These are phyloP conservation scores for Cryphonectria nitschkei DNA, from an alignment of 2,329 filamentous ascomycete genomes.

Conservation along the genomic window DNA sequence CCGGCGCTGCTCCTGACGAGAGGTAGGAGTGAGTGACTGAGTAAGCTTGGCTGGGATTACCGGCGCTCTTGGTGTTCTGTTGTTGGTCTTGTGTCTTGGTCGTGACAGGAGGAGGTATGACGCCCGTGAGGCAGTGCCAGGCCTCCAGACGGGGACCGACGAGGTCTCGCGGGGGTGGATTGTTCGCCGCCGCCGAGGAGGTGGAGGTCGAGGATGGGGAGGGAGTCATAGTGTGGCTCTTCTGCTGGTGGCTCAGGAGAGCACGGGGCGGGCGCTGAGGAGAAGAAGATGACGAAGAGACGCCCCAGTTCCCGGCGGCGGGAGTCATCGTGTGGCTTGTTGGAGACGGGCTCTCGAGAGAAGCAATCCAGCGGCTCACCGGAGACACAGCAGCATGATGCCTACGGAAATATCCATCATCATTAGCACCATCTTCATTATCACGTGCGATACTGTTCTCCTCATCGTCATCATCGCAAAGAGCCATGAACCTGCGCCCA, in stretches of 20 bases:
- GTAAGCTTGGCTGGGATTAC: too few relatives aligned
- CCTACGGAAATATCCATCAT: background rate
- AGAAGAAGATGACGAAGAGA: background rate
- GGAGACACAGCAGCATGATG: background rate
- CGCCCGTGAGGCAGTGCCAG: background rate
- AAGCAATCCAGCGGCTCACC: background rate
- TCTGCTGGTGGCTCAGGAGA: background rate
- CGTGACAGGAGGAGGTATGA: background rate
- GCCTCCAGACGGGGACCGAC: background rate
- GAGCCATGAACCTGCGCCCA: too few relatives aligned
- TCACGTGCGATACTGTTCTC: background rate
- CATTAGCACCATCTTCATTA: background rate
- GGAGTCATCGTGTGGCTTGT: background rate
- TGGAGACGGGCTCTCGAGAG: background rate
- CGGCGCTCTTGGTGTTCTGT: background rate
- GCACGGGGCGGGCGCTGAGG: background rate
- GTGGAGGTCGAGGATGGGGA: background rate
- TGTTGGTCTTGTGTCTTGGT: background rate
- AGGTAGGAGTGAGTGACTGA: too few relatives aligned
- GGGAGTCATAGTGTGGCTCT: background rate
- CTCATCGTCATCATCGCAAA: background rate
- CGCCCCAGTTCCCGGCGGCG: background rate
- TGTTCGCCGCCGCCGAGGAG: background rate
- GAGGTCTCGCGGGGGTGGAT: background rate
- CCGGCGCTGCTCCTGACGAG: too few relatives aligned